Percentiles rank a stretch among this genome's conserved stretches.
Evolutionary conservation across 805 yeast species (phyloP).

Genomic region (Ogataea nonfermentans): DNA sequence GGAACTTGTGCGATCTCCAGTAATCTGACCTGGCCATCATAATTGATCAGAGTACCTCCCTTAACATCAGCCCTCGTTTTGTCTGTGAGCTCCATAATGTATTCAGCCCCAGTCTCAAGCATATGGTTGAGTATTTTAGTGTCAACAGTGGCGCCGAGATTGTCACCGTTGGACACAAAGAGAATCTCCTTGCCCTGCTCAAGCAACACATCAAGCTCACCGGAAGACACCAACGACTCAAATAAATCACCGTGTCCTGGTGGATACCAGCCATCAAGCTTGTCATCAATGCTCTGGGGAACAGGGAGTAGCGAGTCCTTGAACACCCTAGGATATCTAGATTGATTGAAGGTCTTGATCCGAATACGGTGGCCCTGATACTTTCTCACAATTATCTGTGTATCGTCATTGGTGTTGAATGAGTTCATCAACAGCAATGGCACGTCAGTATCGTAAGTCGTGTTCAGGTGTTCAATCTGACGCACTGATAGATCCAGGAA

Average conservation of each 20-base stretch:
- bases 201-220: constrained; percentile 85
- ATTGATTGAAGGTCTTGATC: constrained; percentile 95
- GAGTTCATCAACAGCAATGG: constrained; percentile 98
- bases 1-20: constrained; percentile 98
- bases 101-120: constrained; percentile 88
- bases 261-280: constrained; percentile 91
- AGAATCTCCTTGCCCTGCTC: constrained; percentile 92
- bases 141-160: constrained; percentile 97
- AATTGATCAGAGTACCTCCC: constrained; percentile 97
- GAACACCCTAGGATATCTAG: constrained; percentile 94
- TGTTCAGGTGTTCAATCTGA: constrained; percentile 93
- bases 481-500: constrained; percentile 94
- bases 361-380: constrained; percentile 95
- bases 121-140: constrained; percentile 86
- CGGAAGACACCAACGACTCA: constrained; percentile 84
- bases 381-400: constrained; percentile 92
- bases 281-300: constrained; percentile 71
- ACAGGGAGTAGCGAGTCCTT: constrained; percentile 96
- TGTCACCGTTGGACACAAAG: constrained; percentile 97
- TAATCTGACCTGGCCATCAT: constrained; percentile 90
- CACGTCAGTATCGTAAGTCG: constrained; percentile 86
- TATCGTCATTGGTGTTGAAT: constrained; percentile 95
- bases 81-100: constrained; percentile 97
- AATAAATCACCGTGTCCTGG: constrained; percentile 99
- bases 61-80: constrained; percentile 99